Base-by-base conservation (phyloP, 2,329 filamentous ascomycete species). In the Epichloe gansuensis region DNA sequence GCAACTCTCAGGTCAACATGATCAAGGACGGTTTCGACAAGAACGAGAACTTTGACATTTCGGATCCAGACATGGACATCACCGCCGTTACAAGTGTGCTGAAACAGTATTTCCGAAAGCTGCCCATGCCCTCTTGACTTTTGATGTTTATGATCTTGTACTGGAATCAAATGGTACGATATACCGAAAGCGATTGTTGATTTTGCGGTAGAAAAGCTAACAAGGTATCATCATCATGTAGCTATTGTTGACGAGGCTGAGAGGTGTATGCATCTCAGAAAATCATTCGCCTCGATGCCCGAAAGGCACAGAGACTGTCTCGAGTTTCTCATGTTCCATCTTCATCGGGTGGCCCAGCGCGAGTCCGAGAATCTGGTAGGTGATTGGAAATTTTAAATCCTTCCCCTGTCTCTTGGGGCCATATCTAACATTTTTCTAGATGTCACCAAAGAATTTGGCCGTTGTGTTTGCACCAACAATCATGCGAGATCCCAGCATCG, bases 401-500 rank as follows among this genome's bases (percentile, higher is more conserved):
- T n/a, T 31, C 5, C 28, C 28, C 8, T 8, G 8, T 31, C 28
- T 31, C 3, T 31, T 11, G 28, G 28, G 3, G 28, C 28, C 8
- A 31, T 31, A 8, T 28, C 15, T 46, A 5, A 51, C 47, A 5
- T n/a, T 21, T 28, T 28, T 39, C 2, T 55, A 88, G 82, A 98
- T 98, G 93, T 95, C 89, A 25, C 88, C 91, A 53, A 88, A 94
- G 70, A 98, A 98, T 65, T 73, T 97, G 56, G 90, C 93, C 3
- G 93, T 98, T 43, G 93, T 98, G 39, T 98, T 98, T 66, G 93
- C 93, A 8, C 93, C 93, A 7, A 98, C 93, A 1, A 94, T 98
- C 61, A 95, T 98, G 88, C 82, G 91, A 60, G 90, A 94, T 53
- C 78, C 83, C 64, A 91, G 85, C 62, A 80, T 97, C 56, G 89